Evolutionary conservation across 768 basidiomycete genomes (phyloP).

Genomic region (Trichaptum fuscoviolaceum): DNA sequence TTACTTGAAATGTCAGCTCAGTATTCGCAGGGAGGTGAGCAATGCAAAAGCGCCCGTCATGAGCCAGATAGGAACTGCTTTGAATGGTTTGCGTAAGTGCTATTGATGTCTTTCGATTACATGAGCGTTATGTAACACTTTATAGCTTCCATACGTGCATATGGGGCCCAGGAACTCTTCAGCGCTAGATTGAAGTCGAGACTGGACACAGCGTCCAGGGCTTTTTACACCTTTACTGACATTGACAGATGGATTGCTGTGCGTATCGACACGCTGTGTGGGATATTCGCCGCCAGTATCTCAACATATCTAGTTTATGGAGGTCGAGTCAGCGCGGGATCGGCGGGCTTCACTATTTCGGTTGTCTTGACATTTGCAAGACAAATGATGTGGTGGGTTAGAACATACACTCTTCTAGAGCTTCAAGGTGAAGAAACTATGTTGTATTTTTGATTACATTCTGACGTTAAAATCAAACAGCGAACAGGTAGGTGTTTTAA

Average conservation of each 20-base stretch:
- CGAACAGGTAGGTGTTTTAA: slow-evolving; percentile 10
- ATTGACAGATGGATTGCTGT: slow-evolving; percentile 26
- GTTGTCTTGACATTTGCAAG: slow-evolving; percentile 9
- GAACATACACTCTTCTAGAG: slow-evolving; percentile 17
- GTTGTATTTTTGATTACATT: not conserved
- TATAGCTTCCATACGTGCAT: slow-evolving; percentile 31
- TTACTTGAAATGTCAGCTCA: slow-evolving; percentile 38
- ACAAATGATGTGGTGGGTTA: slow-evolving; percentile 16
- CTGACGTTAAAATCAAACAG: slow-evolving; percentile 2
- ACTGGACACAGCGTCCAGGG: slow-evolving; percentile 26
- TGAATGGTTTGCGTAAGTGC: slow-evolving; percentile 44
- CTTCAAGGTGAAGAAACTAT: slow-evolving; percentile 12
- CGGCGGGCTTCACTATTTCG: slow-evolving; percentile 11
- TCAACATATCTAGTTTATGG: slow-evolving; percentile 28
- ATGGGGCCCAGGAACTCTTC: slow-evolving; percentile 28
- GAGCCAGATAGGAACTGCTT: slow-evolving; percentile 38
- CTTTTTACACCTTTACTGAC: slow-evolving; percentile 22
- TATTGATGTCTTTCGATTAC: not conserved
- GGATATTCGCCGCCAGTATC: slow-evolving; percentile 26
- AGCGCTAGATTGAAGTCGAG: slow-evolving; percentile 20
- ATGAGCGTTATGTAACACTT: not conserved
- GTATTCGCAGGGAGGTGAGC: slow-evolving; percentile 26
- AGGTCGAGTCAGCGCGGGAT: slow-evolving; percentile 7
- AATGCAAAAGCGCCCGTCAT: slow-evolving; percentile 20
- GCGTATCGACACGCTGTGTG: slow-evolving; percentile 34